These are phyloP conservation scores for Kodamaea sp. DNA, from an alignment of 1,139 yeast genomes.

Conservation along the genomic window DNA sequence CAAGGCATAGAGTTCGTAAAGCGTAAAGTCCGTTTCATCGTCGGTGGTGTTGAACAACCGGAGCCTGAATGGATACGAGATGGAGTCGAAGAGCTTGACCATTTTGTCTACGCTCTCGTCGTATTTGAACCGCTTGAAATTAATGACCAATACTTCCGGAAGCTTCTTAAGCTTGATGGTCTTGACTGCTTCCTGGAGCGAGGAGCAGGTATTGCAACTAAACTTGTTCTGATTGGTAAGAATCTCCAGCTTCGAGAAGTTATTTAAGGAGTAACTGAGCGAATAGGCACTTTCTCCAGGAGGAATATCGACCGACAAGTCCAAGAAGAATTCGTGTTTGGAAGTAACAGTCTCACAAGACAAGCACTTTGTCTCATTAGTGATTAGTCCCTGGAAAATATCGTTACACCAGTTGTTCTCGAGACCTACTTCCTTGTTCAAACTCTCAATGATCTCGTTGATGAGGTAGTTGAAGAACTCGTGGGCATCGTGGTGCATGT, in stretches of 20 bases:
- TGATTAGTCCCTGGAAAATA: conserved; percentile 80
- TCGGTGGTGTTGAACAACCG: conserved; percentile 76
- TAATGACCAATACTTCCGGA: conserved; percentile 80
- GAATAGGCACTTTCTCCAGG: conserved; percentile 62
- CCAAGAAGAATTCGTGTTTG: conserved; percentile 83
- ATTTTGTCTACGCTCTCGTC: conserved; percentile 80
- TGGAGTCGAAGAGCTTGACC: conserved; percentile 84
- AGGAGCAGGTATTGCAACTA: conserved; percentile 87
- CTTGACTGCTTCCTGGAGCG: conserved; percentile 92
- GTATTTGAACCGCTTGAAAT: conserved; percentile 88
- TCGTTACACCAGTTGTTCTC: conserved; percentile 60
- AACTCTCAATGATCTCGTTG: conserved; percentile 76
- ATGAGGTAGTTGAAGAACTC: conserved; percentile 87
- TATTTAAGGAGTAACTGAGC: conserved; percentile 71
- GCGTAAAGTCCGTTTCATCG: conserved; percentile 35
- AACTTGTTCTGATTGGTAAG: conserved; percentile 87
- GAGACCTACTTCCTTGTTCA: conserved; percentile 42
- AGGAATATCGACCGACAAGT: conserved; percentile 82
- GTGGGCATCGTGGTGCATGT: conserved; percentile 98
- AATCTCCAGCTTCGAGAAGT: conserved; percentile 84
- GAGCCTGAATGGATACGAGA: conserved; percentile 74
- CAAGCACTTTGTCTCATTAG: conserved; percentile 86
- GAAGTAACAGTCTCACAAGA: conserved; percentile 87
- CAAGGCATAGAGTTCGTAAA: conserved; percentile 81
- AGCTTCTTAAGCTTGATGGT: conserved; percentile 78